Evolutionary conservation across 192 early-diverging fungal species (phyloP).

Genomic region (Jimgerdemannia lactiflua): DNA sequence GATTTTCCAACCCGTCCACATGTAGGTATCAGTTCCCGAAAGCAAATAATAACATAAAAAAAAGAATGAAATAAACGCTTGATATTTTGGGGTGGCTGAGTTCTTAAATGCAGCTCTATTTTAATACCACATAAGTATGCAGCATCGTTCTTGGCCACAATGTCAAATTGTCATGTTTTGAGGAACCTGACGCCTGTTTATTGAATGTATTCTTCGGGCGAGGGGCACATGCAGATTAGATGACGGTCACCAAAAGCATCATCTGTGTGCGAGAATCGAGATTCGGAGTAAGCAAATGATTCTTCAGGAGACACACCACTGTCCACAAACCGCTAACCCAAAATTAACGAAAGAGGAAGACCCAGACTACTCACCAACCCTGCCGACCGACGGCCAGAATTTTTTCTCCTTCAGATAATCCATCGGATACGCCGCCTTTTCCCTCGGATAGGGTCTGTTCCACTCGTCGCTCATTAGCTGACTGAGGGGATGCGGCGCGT

Average conservation of each 20-base stretch:
- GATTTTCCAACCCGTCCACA: no score
- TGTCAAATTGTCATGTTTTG: no score
- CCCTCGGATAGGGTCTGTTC: conserved; percentile 83
- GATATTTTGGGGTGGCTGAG: no score
- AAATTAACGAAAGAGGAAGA: conserved; percentile 5
- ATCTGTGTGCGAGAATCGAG: conserved; percentile 44
- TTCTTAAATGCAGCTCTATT: no score
- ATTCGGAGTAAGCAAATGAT: conserved; percentile 1
- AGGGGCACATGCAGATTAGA: conserved; percentile 95
- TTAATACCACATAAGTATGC: no score
- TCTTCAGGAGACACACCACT: neutral
- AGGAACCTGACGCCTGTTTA: neutral
- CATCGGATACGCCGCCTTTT: conserved; percentile 91
- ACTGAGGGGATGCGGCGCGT: conserved; percentile 86
- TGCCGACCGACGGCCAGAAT: conserved; percentile 95
- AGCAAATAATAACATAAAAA: no score
- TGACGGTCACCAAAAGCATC: conserved; percentile 96
- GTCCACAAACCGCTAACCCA: neutral
- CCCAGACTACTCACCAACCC: conserved; percentile 44
- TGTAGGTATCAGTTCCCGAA: no score
- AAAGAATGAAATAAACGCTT: no score
- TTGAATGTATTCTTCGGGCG: conserved; percentile 71
- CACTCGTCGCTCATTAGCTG: conserved; percentile 78
- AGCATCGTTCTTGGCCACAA: no score
- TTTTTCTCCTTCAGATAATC: conserved; percentile 79